Evolutionary conservation across 2,329 filamentous ascomycete genomes (phyloP).

Genomic region (Fusarium domesticum): DNA sequence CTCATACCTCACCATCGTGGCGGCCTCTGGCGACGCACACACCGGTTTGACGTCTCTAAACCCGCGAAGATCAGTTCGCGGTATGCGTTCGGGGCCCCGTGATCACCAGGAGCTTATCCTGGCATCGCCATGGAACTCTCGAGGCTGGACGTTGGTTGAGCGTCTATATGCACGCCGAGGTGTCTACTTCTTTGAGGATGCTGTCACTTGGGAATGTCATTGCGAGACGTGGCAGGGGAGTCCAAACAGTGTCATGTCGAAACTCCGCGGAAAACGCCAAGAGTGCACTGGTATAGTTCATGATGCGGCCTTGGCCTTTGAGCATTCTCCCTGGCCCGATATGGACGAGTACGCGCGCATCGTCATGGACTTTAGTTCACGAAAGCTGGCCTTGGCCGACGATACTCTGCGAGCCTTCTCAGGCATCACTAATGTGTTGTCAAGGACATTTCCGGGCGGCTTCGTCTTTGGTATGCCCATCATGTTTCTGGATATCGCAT

Average conservation of each 20-base stretch:
- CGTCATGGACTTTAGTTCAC: constrained; percentile 42
- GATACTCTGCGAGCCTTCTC: constrained; percentile 44
- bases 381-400: constrained; percentile 39
- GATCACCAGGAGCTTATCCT: constrained; percentile 40
- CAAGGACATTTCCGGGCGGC: constrained; percentile 40
- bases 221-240: constrained; percentile 42
- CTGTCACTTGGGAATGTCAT: constrained; percentile 46
- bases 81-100: constrained; percentile 23
- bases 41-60: constrained; percentile 39
- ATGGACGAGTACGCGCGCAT: constrained; percentile 45
- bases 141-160: constrained; percentile 46
- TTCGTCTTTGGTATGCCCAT: constrained; percentile 47
- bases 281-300: constrained; percentile 35
- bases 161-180: constrained; percentile 41
- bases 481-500: constrained; percentile 44
- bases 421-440: constrained; percentile 43
- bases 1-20: constrained; percentile 44
- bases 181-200: constrained; percentile 44
- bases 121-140: constrained; percentile 38
- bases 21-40: constrained; percentile 40
- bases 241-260: constrained; percentile 32
- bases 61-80: constrained; percentile 32
- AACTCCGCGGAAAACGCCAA: constrained; percentile 31
- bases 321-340: constrained; percentile 44
- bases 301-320: constrained; percentile 36